phyloP scores from a whole-genome alignment of 345 rosid genomes.

The Eucalyptus sp. region DNA sequence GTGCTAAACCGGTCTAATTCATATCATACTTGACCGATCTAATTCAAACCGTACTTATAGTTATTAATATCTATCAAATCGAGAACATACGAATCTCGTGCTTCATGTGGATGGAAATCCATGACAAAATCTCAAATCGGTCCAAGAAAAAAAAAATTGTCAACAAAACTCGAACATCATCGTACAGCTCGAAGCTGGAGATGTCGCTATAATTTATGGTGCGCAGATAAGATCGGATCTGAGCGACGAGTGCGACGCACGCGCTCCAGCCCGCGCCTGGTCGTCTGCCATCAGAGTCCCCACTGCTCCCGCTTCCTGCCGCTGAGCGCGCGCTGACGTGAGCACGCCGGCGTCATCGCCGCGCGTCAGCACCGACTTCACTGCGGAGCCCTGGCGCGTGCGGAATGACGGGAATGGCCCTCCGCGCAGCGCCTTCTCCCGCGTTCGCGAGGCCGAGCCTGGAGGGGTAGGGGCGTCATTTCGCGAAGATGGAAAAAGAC shows the following conservation, averaged over 20 bases:
- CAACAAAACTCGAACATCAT: neutral
- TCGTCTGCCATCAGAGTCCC: neutral
- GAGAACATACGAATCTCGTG: neutral
- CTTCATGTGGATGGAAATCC: neutral
- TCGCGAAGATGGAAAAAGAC: neutral
- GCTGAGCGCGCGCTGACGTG: neutral
- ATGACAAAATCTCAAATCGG: neutral
- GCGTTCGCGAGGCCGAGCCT: accelerated
- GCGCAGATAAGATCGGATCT: neutral
- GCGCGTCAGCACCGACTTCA: neutral
- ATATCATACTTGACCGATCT: too few species aligned
- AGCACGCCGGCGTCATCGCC: neutral
- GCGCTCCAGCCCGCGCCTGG: neutral
- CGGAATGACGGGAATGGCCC: neutral
- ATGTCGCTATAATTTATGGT: too few species aligned
- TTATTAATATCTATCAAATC: neutral
- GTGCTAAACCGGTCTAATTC: accelerated
- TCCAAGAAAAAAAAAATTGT: neutral
- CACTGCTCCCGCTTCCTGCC: neutral
- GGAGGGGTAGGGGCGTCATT: neutral
- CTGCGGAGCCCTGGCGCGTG: neutral
- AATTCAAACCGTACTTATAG: accelerated
- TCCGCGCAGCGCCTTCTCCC: neutral
- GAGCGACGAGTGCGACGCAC: neutral
- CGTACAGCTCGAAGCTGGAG: neutral